Conservation (phyloP, 73 alveolate species). For the Paramecium caudatum region DNA sequence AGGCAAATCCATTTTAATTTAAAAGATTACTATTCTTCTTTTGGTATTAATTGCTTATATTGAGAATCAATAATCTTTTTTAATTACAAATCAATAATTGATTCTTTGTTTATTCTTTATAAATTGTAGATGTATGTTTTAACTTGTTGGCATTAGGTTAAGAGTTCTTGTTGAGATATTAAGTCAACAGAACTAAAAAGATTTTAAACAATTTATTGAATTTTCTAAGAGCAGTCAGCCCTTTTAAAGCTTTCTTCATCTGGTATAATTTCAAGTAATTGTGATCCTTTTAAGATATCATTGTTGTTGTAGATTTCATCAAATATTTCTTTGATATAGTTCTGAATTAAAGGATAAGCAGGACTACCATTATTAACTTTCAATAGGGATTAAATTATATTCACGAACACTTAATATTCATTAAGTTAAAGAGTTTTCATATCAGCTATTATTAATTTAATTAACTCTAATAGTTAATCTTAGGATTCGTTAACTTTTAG, state of each 20-base stretch:
- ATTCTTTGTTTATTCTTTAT: neutral
- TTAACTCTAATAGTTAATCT: neutral
- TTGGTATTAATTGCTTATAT: neutral
- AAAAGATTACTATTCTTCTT: neutral
- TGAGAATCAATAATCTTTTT: neutral
- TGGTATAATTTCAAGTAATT: slow-evolving; percentile 20
- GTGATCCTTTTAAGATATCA: slow-evolving; percentile 26
- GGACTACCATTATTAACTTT: neutral
- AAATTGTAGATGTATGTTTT: neutral
- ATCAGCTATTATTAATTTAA: neutral
- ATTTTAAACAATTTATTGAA: neutral
- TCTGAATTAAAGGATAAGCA: neutral
- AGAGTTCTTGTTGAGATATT: neutral
- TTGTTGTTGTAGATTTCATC: slow-evolving; percentile 55
- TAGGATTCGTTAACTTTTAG: neutral
- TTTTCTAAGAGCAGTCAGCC: neutral
- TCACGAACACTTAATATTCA: neutral
- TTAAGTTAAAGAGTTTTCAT: neutral
- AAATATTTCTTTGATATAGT: neutral
- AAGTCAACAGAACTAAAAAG: neutral
- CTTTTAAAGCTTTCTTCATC: neutral
- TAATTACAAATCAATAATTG: neutral
- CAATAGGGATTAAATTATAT: neutral
- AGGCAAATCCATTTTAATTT: slow-evolving; percentile 57
- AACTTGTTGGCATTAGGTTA: neutral